Conservation (phyloP, 1,284 basidiomycete species). For the Cryptococcus amylolentus region DNA sequence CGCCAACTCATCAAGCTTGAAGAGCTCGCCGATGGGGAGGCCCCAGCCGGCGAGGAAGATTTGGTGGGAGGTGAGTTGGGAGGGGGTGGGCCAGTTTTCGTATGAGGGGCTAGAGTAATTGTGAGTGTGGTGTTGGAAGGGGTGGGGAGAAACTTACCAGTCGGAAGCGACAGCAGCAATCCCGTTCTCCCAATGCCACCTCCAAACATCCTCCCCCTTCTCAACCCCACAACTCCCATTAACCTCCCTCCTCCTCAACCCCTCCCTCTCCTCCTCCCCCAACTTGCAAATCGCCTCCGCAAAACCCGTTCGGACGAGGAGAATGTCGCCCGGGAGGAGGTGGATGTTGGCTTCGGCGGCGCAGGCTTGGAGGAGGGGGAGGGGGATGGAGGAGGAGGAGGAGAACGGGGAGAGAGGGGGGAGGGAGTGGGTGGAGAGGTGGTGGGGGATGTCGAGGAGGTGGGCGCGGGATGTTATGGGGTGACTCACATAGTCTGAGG, state of each 20-base stretch:
- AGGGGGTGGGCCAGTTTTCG: conserved; percentile 27
- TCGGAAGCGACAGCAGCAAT: conserved; percentile 51
- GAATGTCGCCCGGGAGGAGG: conserved; percentile 41
- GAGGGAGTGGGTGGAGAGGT: conserved; percentile 38
- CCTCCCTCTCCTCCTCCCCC: conserved; percentile 20
- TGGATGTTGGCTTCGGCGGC: conserved; percentile 32
- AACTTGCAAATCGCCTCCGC: conserved; percentile 41
- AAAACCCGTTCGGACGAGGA: conserved; percentile 48
- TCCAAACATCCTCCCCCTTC: conserved; percentile 35
- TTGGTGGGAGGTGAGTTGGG: conserved; percentile 26
- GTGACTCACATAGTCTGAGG: conserved; percentile 39
- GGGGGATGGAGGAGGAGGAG: conserved; percentile 28
- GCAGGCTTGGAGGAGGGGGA: conserved; percentile 27
- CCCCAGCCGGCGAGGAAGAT: conserved; percentile 41
- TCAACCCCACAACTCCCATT: conserved; percentile 32
- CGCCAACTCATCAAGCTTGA: conserved; percentile 48
- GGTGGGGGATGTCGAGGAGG: conserved; percentile 46
- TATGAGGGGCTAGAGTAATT: conserved; percentile 23
- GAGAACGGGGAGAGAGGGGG: conserved; percentile 38
- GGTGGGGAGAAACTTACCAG: conserved; percentile 26
- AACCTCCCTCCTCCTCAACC: conserved; percentile 14
- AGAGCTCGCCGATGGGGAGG: conserved; percentile 50
- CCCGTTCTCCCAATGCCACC: conserved; percentile 52
- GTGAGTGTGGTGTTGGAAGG: not conserved
- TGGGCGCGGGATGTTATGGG: conserved; percentile 50